A percentile compares a stretch with the other conserved stretches of the same genome.
These are phyloP conservation scores for Akebia trifoliata DNA, from an alignment of 164 flowering plant genomes.

Conservation along the genomic window DNA sequence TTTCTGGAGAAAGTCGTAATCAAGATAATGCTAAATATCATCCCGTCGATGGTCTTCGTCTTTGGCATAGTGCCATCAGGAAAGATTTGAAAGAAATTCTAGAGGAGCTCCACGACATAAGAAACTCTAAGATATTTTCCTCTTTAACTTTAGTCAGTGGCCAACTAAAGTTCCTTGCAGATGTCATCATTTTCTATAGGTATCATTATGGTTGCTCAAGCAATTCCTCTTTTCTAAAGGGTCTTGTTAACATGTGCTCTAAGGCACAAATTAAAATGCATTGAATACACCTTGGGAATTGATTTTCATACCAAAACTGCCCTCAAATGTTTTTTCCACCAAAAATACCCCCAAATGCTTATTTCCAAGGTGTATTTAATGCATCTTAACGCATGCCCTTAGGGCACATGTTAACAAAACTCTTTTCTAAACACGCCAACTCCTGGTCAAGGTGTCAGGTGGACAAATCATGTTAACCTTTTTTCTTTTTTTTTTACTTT, in stretches of 20 bases:
- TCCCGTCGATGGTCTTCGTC: constrained; percentile 42
- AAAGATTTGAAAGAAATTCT: constrained; percentile 47
- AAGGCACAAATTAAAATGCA: no score
- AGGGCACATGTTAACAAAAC: no score
- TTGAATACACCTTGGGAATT: no score
- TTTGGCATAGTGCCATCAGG: constrained; percentile 58
- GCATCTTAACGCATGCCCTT: no score
- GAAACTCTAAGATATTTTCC: constrained; percentile 29
- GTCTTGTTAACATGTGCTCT: no score
- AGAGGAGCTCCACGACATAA: constrained; percentile 37
- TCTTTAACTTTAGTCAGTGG: constrained; percentile 33
- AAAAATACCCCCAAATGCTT: no score
- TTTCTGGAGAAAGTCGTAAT: constrained; percentile 14
- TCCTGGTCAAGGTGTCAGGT: constrained; percentile 9
- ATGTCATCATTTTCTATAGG: constrained; percentile 67
- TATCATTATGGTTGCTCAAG: constrained; percentile 23
- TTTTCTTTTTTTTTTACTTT: constrained; percentile 3
- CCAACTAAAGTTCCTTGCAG: constrained; percentile 56
- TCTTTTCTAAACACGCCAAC: constrained; percentile 3
- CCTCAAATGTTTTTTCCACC: no score
- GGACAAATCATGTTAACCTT: neutral
- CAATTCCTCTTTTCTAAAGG: neutral
- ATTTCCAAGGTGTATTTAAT: no score
- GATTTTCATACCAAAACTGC: no score
- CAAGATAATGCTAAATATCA: constrained; percentile 11